phyloP scores from a whole-genome alignment of 2,329 filamentous ascomycete species.

The Fusarium oxysporum region DNA sequence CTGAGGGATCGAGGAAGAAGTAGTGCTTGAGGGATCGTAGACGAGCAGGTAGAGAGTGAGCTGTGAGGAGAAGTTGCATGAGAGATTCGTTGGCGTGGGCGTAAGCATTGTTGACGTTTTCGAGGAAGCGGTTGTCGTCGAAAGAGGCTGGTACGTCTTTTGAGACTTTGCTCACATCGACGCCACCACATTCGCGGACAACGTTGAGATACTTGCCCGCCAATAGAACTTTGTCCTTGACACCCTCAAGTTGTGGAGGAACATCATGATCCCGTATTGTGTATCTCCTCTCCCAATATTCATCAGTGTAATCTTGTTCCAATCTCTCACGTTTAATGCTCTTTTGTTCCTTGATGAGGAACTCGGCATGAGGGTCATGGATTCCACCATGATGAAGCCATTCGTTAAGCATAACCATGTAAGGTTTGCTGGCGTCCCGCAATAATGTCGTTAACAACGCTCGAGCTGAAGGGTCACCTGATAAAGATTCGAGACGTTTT shows the following conservation, averaged over 20 bases:
- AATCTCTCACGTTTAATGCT: constrained; percentile 91
- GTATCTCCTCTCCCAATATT: constrained; percentile 99
- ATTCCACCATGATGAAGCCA: constrained; percentile 98
- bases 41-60: constrained; percentile 88
- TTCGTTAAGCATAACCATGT: constrained; percentile 98
- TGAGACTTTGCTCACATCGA: constrained; percentile 90
- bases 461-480: constrained; percentile 90
- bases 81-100: constrained; percentile 95
- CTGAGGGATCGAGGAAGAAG: constrained; percentile 97
- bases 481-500: constrained; percentile 86
- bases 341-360: constrained; percentile 94
- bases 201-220: constrained; percentile 99
- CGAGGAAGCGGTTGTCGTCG: constrained; percentile 89
- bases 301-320: constrained; percentile 97
- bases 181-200: constrained; percentile 94
- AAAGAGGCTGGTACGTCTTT: constrained; percentile 92
- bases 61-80: constrained; percentile 89
- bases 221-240: constrained; percentile 93
- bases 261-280: constrained; percentile 92
- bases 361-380: constrained; percentile 92
- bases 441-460: constrained; percentile 84
- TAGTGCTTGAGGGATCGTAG: constrained; percentile 96
- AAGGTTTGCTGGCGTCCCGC: constrained; percentile 89
- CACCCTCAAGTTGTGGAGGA: constrained; percentile 88
- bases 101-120: constrained; percentile 96